A percentile compares a stretch with the other conserved stretches of the same genome.
phyloP scores from a whole-genome alignment of 2,329 filamentous ascomycete genomes.

The Emydomyces testavorans region DNA sequence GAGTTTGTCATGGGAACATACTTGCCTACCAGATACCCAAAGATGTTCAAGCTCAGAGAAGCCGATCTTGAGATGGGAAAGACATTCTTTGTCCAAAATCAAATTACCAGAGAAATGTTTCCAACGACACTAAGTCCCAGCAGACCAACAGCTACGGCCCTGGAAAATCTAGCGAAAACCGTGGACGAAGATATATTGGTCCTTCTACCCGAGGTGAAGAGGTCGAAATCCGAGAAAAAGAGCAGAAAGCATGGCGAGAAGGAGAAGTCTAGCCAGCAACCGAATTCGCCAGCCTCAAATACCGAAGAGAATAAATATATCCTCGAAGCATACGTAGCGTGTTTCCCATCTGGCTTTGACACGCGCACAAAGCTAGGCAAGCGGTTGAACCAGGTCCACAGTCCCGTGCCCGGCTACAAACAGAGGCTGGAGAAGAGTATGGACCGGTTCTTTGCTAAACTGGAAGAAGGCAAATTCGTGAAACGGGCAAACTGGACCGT shows the following conservation, averaged over 20 bases:
- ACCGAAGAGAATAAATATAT: constrained; percentile 35
- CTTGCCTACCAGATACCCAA: constrained; percentile 47
- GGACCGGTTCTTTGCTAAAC: constrained; percentile 48
- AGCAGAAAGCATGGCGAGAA: background rate
- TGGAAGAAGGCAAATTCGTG: constrained; percentile 46
- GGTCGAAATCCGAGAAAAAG: background rate
- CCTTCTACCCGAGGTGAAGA: constrained; percentile 37
- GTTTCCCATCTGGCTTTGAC: constrained; percentile 49
- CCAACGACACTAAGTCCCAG: constrained; percentile 27
- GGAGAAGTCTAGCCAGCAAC: background rate
- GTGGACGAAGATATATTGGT: constrained; percentile 52
- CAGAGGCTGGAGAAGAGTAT: constrained; percentile 48
- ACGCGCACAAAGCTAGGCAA: constrained; percentile 44
- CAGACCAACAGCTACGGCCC: constrained; percentile 29
- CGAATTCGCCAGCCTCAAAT: background rate
- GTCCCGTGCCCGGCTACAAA: constrained; percentile 47
- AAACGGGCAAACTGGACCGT: constrained; percentile 44
- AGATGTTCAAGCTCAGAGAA: constrained; percentile 37
- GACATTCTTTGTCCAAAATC: constrained; percentile 34
- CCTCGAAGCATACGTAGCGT: constrained; percentile 46
- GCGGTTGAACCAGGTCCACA: constrained; percentile 45
- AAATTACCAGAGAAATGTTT: constrained; percentile 35
- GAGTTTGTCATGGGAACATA: constrained; percentile 44
- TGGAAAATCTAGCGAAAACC: constrained; percentile 41
- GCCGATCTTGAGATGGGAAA: constrained; percentile 21